Conservation (phyloP, 306 rosid genomes). For the Gynostemma pentaphyllum region DNA sequence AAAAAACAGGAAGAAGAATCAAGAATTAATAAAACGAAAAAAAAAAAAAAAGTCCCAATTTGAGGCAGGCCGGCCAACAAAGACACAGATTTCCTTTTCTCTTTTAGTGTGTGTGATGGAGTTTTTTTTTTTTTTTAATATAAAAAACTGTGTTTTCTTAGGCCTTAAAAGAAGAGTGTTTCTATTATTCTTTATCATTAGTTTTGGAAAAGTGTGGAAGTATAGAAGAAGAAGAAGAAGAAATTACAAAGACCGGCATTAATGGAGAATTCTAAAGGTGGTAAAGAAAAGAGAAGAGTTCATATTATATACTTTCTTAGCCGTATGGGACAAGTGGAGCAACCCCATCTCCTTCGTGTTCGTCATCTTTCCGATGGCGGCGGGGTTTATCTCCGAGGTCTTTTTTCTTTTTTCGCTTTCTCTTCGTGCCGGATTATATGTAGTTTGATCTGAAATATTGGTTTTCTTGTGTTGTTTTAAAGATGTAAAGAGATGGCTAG, state of each 20-base stretch:
- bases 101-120: not conserved
- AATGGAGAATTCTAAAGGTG: conserved; percentile 3
- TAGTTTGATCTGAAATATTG: not conserved
- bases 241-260: too few species aligned
- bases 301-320: conserved; percentile 63
- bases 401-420: not conserved
- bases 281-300: conserved; percentile 53
- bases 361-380: conserved; percentile 47
- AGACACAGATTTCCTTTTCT: not conserved
- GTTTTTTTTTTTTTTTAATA: not conserved
- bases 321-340: conserved; percentile 44
- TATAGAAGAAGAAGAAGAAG: too few species aligned
- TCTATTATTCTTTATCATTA: not conserved
- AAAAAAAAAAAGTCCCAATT: too few species aligned
- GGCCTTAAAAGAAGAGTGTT: conserved; percentile 6
- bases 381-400: conserved; percentile 76
- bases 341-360: conserved; percentile 75
- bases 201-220: too few species aligned
- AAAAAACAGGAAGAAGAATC: too few species aligned
- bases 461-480: not conserved
- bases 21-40: not conserved
- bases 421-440: too few species aligned
- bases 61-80: conserved; percentile 11
- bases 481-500: conserved; percentile 36
- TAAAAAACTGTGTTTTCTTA: not conserved